A percentile compares a stretch with the other conserved stretches of the same genome.
phyloP scores from a whole-genome alignment of 345 rosid species.

The Gossypium arboreum region DNA sequence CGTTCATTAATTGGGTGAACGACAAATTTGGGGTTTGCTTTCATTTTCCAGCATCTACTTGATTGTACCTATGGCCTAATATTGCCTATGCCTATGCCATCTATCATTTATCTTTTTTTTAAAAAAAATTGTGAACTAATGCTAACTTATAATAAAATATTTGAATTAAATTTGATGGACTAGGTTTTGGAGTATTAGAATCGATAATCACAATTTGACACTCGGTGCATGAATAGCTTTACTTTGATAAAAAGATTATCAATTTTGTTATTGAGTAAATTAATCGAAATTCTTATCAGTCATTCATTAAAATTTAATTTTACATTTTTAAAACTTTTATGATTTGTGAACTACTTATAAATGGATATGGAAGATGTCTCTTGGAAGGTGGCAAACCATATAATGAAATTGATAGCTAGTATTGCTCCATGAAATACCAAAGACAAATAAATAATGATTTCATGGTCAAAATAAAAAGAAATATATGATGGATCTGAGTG shows the following conservation, averaged over 20 bases:
- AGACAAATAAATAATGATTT: constrained; percentile 9
- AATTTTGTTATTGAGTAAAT: too few species aligned
- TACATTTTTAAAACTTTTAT: too few species aligned
- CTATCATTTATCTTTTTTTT: too few species aligned
- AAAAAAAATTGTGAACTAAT: too few species aligned
- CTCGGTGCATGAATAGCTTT: not conserved
- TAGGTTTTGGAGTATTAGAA: not conserved
- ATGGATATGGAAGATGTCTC: constrained; percentile 17
- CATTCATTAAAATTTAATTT: too few species aligned
- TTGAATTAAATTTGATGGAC: not conserved
- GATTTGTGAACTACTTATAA: too few species aligned
- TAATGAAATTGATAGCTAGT: constrained; percentile 2
- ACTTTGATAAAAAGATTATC: too few species aligned
- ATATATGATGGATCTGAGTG: not conserved
- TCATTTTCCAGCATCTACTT: not conserved
- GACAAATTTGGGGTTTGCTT: not conserved
- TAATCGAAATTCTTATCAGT: too few species aligned
- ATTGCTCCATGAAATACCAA: constrained; percentile 1
- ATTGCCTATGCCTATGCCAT: too few species aligned
- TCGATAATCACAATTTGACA: not conserved
- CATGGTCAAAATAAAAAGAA: constrained; percentile 18
- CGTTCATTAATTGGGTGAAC: not conserved
- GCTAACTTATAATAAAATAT: too few species aligned
- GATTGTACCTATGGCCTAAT: not conserved
- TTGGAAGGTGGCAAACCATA: constrained; percentile 15